A percentile compares a stretch with the other conserved stretches of the same genome.
Evolutionary conservation across 768 basidiomycete genomes (phyloP).

Genomic region (Leccinum subgranulosum): DNA sequence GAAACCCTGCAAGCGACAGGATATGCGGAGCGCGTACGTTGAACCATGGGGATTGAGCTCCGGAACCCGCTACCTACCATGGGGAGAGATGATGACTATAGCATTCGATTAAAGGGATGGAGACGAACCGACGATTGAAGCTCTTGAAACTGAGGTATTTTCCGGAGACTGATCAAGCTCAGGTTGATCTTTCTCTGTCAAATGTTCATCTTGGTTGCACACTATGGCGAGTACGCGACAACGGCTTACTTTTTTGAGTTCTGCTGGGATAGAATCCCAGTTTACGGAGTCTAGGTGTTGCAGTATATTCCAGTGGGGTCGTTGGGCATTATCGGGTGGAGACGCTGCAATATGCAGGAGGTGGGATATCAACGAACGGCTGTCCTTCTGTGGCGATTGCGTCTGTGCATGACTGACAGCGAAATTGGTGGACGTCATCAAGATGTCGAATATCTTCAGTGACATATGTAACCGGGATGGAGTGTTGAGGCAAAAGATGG

Average conservation of each 20-base stretch:
- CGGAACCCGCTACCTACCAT: conserved; percentile 34
- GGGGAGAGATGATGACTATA: neutral
- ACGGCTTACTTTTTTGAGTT: conserved; percentile 55
- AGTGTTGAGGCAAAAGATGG: neutral
- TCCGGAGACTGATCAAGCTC: conserved; percentile 47
- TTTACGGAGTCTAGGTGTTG: conserved; percentile 46
- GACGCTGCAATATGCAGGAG: conserved; percentile 62
- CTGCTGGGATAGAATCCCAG: conserved; percentile 60
- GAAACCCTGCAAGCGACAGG: conserved; percentile 48
- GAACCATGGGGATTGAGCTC: conserved; percentile 54
- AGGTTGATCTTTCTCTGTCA: conserved; percentile 57
- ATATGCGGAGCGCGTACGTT: conserved; percentile 42
- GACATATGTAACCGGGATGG: conserved; percentile 20
- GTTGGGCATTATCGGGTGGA: conserved; percentile 50
- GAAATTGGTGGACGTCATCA: conserved; percentile 22
- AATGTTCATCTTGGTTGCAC: neutral
- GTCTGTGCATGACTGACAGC: conserved; percentile 9
- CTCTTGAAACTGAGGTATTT: conserved; percentile 47
- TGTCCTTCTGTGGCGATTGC: conserved; percentile 28
- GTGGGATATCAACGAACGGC: conserved; percentile 35
- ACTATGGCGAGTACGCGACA: neutral
- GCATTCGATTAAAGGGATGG: neutral
- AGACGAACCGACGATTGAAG: conserved; percentile 47
- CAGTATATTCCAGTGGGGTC: conserved; percentile 53
- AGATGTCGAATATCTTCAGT: conserved; percentile 41